phyloP scores from a whole-genome alignment of 148 eudicot species.

The Drosera capensis region DNA sequence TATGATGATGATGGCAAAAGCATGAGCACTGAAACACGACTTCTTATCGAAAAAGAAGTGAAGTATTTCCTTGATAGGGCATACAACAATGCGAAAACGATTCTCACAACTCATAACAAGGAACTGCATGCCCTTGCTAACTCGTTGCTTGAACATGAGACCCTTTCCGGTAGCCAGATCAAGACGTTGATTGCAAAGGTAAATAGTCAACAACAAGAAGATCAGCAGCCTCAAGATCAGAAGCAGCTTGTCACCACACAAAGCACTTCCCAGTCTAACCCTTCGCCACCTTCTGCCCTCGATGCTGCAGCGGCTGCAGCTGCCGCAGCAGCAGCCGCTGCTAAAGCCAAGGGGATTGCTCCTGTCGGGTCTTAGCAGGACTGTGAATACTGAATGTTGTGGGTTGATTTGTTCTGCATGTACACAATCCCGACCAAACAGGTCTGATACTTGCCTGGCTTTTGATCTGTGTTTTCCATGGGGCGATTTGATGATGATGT shows the following conservation, averaged over 20 bases:
- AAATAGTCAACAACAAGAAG: conserved; percentile 27
- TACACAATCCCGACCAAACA: no score
- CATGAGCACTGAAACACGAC: conserved; percentile 94
- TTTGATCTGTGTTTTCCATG: no score
- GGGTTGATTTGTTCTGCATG: background rate
- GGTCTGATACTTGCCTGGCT: no score
- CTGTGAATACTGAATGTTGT: background rate
- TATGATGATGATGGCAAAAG: conserved; percentile 90
- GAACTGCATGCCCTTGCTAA: conserved; percentile 89
- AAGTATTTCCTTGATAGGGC: conserved; percentile 52
- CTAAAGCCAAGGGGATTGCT: conserved; percentile 65
- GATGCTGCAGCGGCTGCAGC: conserved; percentile 54
- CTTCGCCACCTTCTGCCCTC: conserved; percentile 47
- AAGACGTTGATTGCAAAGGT: conserved; percentile 48
- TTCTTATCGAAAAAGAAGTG: conserved; percentile 82
- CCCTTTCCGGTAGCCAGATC: conserved; percentile 67
- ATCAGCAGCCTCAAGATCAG: conserved; percentile 19
- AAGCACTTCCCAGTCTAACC: conserved; percentile 26
- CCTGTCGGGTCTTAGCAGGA: conserved; percentile 56
- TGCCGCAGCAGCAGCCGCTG: no score
- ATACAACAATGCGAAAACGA: conserved; percentile 67
- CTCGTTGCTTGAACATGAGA: conserved; percentile 74
- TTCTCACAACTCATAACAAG: conserved; percentile 52
- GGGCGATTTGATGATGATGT: no score
- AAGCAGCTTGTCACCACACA: conserved; percentile 20